Percentiles rank a stretch among this genome's conserved stretches.
phyloP scores from a whole-genome alignment of 2,329 filamentous ascomycete species.

The Colletotrichum sp. region DNA sequence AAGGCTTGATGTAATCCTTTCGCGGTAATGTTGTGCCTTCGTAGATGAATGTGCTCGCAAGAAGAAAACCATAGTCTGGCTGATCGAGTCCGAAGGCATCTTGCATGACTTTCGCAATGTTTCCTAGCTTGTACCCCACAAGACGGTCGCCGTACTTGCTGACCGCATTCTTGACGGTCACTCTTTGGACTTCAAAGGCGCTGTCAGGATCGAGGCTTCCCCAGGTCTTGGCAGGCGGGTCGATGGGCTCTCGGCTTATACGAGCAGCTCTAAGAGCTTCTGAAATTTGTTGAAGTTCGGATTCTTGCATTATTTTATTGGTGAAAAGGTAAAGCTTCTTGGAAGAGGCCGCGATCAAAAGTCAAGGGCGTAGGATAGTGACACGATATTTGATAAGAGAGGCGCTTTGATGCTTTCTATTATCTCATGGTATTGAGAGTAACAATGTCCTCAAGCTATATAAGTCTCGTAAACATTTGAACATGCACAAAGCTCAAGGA shows the following conservation, averaged over 20 bases:
- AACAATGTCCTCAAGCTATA: neutral
- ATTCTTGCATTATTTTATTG: neutral
- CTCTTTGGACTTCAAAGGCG: slow-evolving; percentile 26
- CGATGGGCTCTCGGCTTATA: slow-evolving; percentile 22
- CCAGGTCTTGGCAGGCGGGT: slow-evolving; percentile 24
- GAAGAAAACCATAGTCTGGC: slow-evolving; percentile 30
- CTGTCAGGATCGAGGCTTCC: slow-evolving; percentile 24
- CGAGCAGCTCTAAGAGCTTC: slow-evolving; percentile 25
- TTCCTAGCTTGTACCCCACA: slow-evolving; percentile 32
- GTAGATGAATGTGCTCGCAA: slow-evolving; percentile 28
- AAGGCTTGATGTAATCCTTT: slow-evolving; percentile 28
- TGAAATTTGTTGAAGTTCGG: neutral
- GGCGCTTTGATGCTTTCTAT: neutral
- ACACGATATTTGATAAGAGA: neutral
- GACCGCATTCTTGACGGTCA: slow-evolving; percentile 25
- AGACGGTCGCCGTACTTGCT: slow-evolving; percentile 25
- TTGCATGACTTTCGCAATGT: slow-evolving; percentile 34
- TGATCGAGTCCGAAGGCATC: slow-evolving; percentile 31
- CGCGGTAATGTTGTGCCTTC: slow-evolving; percentile 26
- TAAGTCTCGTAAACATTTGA: neutral
- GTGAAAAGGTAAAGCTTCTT: too few relatives aligned
- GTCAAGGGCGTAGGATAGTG: neutral
- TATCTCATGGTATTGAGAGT: neutral
- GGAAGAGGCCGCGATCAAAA: neutral
- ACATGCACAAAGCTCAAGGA: neutral